These are phyloP conservation scores for Debaryomyces castellii DNA, from an alignment of 805 yeast genomes.

Conservation along the genomic window DNA sequence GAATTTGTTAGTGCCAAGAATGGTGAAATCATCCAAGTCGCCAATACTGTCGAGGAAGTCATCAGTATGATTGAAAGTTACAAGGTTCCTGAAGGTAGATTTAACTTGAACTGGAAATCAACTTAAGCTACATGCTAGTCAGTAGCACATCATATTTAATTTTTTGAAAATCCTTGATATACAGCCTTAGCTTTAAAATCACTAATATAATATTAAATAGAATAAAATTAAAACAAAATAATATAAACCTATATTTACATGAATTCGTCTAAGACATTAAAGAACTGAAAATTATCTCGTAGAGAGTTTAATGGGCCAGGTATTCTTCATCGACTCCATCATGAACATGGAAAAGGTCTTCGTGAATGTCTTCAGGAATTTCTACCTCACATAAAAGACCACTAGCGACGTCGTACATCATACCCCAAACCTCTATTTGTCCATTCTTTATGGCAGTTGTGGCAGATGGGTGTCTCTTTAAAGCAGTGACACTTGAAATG, in stretches of 20 bases:
- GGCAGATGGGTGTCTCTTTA: conserved; percentile 66
- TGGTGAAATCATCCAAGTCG: conserved; percentile 67
- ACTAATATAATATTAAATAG: not conserved
- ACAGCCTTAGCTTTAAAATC: not conserved
- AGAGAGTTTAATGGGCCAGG: not conserved
- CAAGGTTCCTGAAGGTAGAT: conserved; percentile 69
- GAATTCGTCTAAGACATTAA: not conserved
- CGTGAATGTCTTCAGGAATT: conserved; percentile 42
- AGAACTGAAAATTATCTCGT: not conserved
- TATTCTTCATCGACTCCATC: conserved; percentile 14
- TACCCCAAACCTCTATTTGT: conserved; percentile 75
- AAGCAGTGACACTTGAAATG: conserved; percentile 64
- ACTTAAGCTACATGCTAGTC: conserved; percentile 7
- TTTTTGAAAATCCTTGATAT: no score
- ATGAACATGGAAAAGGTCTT: conserved; percentile 41
- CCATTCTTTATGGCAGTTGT: conserved; percentile 60
- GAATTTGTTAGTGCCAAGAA: conserved; percentile 72
- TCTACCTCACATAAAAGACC: conserved; percentile 55
- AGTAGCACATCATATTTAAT: not conserved
- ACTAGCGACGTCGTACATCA: conserved; percentile 78
- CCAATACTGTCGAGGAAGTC: conserved; percentile 67
- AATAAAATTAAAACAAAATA: not conserved
- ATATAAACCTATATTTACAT: not conserved
- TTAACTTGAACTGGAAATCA: conserved; percentile 65
- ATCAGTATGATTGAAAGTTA: conserved; percentile 59